phyloP scores from a whole-genome alignment of 352 stramenopile genomes.

The Pythium periplocum region DNA sequence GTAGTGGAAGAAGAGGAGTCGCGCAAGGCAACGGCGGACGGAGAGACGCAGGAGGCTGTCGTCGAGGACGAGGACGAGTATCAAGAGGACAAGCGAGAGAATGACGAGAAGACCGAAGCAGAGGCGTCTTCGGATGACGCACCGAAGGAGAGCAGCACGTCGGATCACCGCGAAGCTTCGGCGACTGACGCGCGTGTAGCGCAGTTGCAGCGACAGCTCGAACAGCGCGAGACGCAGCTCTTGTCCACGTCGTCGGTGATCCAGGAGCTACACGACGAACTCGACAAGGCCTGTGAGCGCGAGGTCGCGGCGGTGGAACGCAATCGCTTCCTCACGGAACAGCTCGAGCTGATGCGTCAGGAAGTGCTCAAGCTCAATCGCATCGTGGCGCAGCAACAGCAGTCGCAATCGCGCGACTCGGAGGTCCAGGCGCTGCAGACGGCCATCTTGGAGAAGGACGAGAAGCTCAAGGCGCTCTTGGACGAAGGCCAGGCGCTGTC shows the following conservation, averaged over 20 bases:
- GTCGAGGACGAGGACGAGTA: no score
- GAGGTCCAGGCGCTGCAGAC: conserved; percentile 57
- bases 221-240: conserved; percentile 57
- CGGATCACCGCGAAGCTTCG: no score
- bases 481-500: conserved; percentile 74
- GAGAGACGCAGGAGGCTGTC: background rate
- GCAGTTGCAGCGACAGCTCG: conserved; percentile 32
- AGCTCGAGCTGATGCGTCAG: conserved; percentile 52
- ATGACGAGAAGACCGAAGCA: background rate
- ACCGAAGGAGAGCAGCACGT: no score
- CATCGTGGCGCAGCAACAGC: conserved; percentile 27
- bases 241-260: conserved; percentile 58
- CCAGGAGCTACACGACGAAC: conserved; percentile 65
- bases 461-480: conserved; percentile 56
- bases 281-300: conserved; percentile 66
- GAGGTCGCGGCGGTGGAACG: conserved; percentile 60
- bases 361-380: conserved; percentile 59
- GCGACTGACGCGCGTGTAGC: no score
- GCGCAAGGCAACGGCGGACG: background rate
- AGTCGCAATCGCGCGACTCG: conserved; percentile 18
- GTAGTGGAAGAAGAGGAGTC: conserved; percentile 1
- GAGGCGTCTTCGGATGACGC: no score
- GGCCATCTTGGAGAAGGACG: conserved; percentile 67
- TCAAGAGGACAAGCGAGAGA: background rate
- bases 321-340: conserved; percentile 51